Base-by-base conservation (phyloP, 495 filamentous ascomycete genomes). In the Tuber borchii region DNA sequence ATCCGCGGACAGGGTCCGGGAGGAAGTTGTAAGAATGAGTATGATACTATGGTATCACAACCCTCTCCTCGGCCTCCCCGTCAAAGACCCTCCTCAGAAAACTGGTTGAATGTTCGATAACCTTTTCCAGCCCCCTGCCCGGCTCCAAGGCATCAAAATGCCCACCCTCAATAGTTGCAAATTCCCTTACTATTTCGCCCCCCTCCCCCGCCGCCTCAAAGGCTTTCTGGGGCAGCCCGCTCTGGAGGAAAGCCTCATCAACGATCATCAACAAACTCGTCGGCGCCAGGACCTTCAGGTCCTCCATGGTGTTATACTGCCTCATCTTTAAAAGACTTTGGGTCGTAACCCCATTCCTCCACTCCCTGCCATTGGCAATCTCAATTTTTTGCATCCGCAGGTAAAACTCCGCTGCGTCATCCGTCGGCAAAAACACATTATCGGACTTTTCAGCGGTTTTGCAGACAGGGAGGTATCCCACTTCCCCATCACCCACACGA, bases 221-320 rank as follows among this genome's bases (percentile, higher is more conserved):
- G 10, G 3, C 69, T 26, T 16, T 34, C 56, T 16, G 26, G 31
- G 31, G 14, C 56, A 34, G 4, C 26, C 56, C 56, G 16, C 26
- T 34, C 42, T 22, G 48, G 22, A 46, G n/a, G 34, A 43, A 37
- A 31, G 34, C 45, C 22, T 39, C 74, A 73, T 70, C 69, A 20
- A 45, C 46, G 31, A 77, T 31, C 73, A 79, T 79, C 71, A 81
- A 81, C 80, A 73, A 75, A 8, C 69, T 69, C 16, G 74, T 75
- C 9, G 74, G 74, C 8, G 69, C 68, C 44, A 75, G 31, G 20
- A 19, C 9, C 17, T 45, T 22, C 26, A 75, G 5, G 48, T 51
- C 42, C 26, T 69, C 56, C 16, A 71, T 56, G 2, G 61, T 26
- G 46, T 75, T 69, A 40, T 61, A 72, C 10, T 31, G 56, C 14